phyloP scores from a whole-genome alignment of 768 basidiomycete genomes.

The Leccinum rimulosum region DNA sequence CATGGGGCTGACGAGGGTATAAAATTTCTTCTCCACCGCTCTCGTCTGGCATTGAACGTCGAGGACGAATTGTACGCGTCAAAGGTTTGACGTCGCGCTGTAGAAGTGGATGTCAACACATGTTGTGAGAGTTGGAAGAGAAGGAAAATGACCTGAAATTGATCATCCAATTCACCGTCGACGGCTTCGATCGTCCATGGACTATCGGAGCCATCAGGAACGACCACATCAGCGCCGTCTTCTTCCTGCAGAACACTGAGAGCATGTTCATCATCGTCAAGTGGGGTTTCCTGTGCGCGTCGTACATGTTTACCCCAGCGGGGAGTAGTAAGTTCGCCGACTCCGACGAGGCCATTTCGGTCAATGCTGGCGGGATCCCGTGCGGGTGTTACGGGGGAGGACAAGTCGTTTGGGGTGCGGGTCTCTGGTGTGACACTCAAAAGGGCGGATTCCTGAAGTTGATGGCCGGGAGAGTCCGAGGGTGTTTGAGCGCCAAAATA shows the following conservation, averaged over 20 bases:
- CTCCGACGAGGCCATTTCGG: slow-evolving; percentile 83
- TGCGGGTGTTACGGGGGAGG: slow-evolving; percentile 68
- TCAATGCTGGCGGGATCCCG: slow-evolving; percentile 80
- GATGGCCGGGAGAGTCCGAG: slow-evolving; percentile 61
- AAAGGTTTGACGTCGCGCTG: slow-evolving; percentile 46
- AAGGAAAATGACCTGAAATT: slow-evolving; percentile 51
- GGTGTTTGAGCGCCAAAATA: slow-evolving; percentile 77
- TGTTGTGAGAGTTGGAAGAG: background rate
- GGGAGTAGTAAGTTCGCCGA: slow-evolving; percentile 96
- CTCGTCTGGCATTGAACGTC: slow-evolving; percentile 73
- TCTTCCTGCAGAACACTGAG: slow-evolving; percentile 32
- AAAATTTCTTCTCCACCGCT: slow-evolving; percentile 90
- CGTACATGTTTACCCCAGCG: slow-evolving; percentile 71
- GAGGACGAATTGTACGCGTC: slow-evolving; percentile 51
- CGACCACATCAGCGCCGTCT: slow-evolving; percentile 33
- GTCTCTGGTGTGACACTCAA: slow-evolving; percentile 64
- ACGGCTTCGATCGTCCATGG: slow-evolving; percentile 89
- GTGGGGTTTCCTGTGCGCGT: slow-evolving; percentile 34
- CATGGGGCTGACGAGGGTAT: slow-evolving; percentile 65
- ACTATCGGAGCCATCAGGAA: slow-evolving; percentile 65
- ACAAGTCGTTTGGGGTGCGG: slow-evolving; percentile 46
- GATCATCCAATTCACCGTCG: slow-evolving; percentile 73
- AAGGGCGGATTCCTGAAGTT: slow-evolving; percentile 33
- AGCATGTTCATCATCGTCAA: slow-evolving; percentile 41
- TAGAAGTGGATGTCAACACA: slow-evolving; percentile 2